Percentiles rank a stretch among this genome's conserved stretches.
Evolutionary conservation across 176 grass and related monocot genomes (phyloP).

Genomic region (Hordeum vulgare): MorexV3_pseudomolecules_assembly NC_058518.1:458800137-458800636

Average conservation of each 20-base stretch:
- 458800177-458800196: neutral
- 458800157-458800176: neutral
- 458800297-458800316: neutral
- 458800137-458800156: neutral
- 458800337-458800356: neutral
- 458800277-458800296: neutral
- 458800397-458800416: neutral
- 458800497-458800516: neutral
- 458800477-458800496: neutral
- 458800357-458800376: neutral
- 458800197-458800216: neutral
- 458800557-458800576: neutral
- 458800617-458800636: neutral
- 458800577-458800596: neutral
- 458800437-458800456: neutral
- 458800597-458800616: neutral
- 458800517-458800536: neutral
- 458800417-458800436: neutral
- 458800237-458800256: neutral
- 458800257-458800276: neutral
- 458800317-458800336: neutral
- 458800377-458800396: neutral
- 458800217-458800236: neutral
- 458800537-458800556: neutral
- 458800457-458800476: neutral